phyloP scores from a whole-genome alignment of 306 rosid species.

The Dalbergia cultrata region DNA sequence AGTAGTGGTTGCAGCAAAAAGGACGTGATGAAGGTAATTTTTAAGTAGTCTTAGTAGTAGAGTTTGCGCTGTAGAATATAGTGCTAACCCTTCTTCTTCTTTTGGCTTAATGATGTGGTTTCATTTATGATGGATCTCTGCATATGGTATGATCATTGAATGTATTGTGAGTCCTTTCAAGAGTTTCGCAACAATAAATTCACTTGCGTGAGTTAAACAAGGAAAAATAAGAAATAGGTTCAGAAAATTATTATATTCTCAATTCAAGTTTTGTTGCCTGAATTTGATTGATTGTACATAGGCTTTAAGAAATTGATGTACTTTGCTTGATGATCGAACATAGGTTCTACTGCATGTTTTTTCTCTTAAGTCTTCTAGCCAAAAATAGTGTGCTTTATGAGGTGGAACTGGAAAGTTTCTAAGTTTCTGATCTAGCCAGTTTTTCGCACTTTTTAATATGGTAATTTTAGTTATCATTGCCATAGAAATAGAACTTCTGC shows the following conservation, averaged over 20 bases:
- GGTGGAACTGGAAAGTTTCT: slow-evolving; percentile 6
- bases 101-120: slow-evolving; percentile 24
- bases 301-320: slow-evolving; percentile 34
- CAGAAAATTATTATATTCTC: slow-evolving; percentile 9
- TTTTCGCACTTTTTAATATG: slow-evolving; percentile 10
- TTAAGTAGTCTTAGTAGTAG: too few species aligned
- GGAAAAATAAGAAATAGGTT: neutral
- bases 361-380: slow-evolving; percentile 33
- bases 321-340: slow-evolving; percentile 46
- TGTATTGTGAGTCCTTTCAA: slow-evolving; percentile 43
- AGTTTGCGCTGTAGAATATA: too few species aligned
- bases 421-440: slow-evolving; percentile 33
- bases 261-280: slow-evolving; percentile 12
- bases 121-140: slow-evolving; percentile 34
- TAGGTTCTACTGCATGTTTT: slow-evolving; percentile 24
- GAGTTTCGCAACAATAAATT: slow-evolving; percentile 19
- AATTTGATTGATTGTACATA: slow-evolving; percentile 41
- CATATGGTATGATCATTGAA: slow-evolving; percentile 47
- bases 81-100: too few species aligned
- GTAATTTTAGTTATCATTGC: slow-evolving; percentile 27
- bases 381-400: slow-evolving; percentile 16
- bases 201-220: neutral
- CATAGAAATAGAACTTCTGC: neutral
- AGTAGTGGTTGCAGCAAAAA: too few species aligned
- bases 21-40: too few species aligned